These are phyloP conservation scores for Bacterosira constricta DNA, from an alignment of 108 stramenopile species.

Conservation along the genomic window DNA sequence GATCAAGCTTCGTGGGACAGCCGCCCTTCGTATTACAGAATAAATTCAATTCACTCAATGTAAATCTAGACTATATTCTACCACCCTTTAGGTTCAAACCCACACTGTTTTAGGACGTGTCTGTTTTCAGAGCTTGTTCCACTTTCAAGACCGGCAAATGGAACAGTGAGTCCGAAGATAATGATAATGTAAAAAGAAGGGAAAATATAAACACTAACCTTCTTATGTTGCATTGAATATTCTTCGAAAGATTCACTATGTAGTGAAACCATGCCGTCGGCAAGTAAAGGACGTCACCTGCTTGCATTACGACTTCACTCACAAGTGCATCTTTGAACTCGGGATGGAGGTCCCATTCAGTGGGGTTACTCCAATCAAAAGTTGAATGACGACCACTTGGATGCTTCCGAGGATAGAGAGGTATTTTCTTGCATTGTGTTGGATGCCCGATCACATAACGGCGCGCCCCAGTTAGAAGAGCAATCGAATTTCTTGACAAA, in stretches of 20 bases:
- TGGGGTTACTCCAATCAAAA: conserved; percentile 86
- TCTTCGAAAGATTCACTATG: conserved; percentile 59
- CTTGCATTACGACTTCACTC: conserved; percentile 62
- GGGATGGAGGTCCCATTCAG: conserved; percentile 74
- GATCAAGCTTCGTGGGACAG: conserved; percentile 8
- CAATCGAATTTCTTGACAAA: conserved; percentile 87
- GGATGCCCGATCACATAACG: conserved; percentile 92
- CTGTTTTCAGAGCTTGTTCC: conserved; percentile 29
- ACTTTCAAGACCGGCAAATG: too few species aligned
- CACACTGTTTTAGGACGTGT: conserved; percentile 18
- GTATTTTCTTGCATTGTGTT: conserved; percentile 72
- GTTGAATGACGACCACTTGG: conserved; percentile 77
- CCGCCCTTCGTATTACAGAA: not conserved
- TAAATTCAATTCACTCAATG: too few species aligned
- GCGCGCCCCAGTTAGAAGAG: conserved; percentile 73
- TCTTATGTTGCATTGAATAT: conserved; percentile 77
- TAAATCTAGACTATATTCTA: too few species aligned
- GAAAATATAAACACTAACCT: too few species aligned
- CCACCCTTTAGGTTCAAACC: conserved; percentile 32
- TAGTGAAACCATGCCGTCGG: conserved; percentile 77
- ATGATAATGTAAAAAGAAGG: too few species aligned
- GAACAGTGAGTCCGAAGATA: too few species aligned
- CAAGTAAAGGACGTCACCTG: conserved; percentile 71
- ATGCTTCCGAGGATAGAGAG: conserved; percentile 77
- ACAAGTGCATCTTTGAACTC: conserved; percentile 54